Evolutionary conservation across 768 basidiomycete genomes (phyloP).

Genomic region (Lactarius evosmus): DNA sequence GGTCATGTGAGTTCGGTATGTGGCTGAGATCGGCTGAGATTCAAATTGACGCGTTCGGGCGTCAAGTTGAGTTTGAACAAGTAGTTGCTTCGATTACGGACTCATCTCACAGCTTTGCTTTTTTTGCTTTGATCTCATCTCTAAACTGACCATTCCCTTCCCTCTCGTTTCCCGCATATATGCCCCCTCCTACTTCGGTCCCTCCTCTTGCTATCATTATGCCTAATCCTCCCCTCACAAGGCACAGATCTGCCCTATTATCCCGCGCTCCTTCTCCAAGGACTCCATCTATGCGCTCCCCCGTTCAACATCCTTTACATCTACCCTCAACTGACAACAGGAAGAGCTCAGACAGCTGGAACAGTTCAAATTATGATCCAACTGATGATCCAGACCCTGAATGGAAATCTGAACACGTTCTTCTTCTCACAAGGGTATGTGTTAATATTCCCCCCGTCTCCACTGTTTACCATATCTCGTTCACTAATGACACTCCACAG

Average conservation of each 20-base stretch:
- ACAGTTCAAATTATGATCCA: conserved; percentile 68
- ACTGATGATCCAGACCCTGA: conserved; percentile 62
- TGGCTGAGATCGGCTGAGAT: conserved; percentile 20
- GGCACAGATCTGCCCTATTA: conserved; percentile 48
- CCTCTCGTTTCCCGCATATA: conserved; percentile 31
- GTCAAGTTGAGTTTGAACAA: conserved; percentile 23
- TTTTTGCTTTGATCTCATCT: conserved; percentile 14
- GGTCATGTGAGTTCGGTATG: conserved; percentile 9
- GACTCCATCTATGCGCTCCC: conserved; percentile 61
- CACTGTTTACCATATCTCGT: conserved; percentile 22
- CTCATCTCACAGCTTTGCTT: conserved; percentile 11
- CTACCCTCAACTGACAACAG: conserved; percentile 48
- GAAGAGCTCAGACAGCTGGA: conserved; percentile 83
- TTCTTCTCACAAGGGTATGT: conserved; percentile 63
- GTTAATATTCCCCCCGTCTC: conserved; percentile 12
- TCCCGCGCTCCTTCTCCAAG: conserved; percentile 44
- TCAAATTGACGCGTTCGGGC: conserved; percentile 21
- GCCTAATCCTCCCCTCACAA: conserved; percentile 54
- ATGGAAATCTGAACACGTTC: conserved; percentile 72
- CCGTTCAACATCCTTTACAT: conserved; percentile 50
- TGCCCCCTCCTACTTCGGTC: conserved; percentile 43
- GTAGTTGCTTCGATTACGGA: not conserved
- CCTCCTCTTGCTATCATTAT: conserved; percentile 59
- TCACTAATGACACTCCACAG: conserved; percentile 36
- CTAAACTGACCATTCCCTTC: conserved; percentile 26